These are phyloP conservation scores for Pulveroboletus sp. DNA, from an alignment of 768 basidiomycete genomes.

Conservation along the genomic window DNA sequence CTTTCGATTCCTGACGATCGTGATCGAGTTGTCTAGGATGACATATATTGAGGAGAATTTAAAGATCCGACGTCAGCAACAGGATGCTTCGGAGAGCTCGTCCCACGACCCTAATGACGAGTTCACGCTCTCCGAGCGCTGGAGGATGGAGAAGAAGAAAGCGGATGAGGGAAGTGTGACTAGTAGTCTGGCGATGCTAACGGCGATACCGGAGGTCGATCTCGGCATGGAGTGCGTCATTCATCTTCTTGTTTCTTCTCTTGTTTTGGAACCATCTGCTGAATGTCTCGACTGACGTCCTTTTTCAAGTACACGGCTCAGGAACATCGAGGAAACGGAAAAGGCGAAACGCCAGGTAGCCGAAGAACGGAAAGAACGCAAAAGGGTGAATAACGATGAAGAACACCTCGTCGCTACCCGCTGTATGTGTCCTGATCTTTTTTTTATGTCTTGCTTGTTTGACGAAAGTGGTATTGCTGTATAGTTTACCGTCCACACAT, in stretches of 20 bases:
- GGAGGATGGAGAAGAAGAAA: slow-evolving; percentile 51
- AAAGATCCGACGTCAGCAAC: slow-evolving; percentile 58
- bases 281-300: too few species aligned
- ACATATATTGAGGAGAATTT: slow-evolving; percentile 96
- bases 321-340: slow-evolving; percentile 97
- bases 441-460: not conserved
- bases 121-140: slow-evolving; percentile 65
- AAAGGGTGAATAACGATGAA: slow-evolving; percentile 57
- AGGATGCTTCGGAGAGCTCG: slow-evolving; percentile 43
- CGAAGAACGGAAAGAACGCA: slow-evolving; percentile 62
- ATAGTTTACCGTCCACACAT: slow-evolving; percentile 82
- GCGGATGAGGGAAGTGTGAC: slow-evolving; percentile 91
- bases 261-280: not conserved
- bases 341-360: slow-evolving; percentile 87
- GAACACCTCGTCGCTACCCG: slow-evolving; percentile 82
- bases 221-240: slow-evolving; percentile 92
- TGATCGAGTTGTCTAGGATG: slow-evolving; percentile 51
- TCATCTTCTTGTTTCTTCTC: not conserved
- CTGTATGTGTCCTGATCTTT: slow-evolving; percentile 49
- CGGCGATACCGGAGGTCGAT: slow-evolving; percentile 97
- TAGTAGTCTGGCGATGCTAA: slow-evolving; percentile 91
- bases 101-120: slow-evolving; percentile 60
- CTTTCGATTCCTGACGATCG: not conserved
- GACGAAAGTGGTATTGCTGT: not conserved
- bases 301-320: slow-evolving; percentile 63